Evolutionary conservation across 805 yeast genomes (phyloP).

Genomic region (Candida ascalaphidarum): DNA sequence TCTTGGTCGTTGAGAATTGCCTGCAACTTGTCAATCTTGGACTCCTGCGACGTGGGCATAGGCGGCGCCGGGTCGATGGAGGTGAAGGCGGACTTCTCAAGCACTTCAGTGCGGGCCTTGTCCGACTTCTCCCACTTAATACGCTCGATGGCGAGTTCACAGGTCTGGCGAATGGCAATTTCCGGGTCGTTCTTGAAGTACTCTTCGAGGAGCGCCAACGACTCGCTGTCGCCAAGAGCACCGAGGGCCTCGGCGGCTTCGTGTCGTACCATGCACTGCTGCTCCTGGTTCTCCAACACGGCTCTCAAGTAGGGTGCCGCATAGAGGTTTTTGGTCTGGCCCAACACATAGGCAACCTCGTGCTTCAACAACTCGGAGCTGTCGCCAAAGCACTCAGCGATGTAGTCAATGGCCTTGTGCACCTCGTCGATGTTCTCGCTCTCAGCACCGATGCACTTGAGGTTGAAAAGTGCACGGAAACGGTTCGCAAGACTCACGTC

Average conservation of each 20-base stretch:
- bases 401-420: slow-evolving; percentile 64
- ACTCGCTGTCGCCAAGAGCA: slow-evolving; percentile 78
- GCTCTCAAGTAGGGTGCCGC: slow-evolving; percentile 71
- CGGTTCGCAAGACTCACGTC: slow-evolving; percentile 71
- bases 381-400: slow-evolving; percentile 75
- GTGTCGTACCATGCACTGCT: slow-evolving; percentile 95
- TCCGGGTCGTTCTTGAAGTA: slow-evolving; percentile 68
- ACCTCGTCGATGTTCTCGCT: slow-evolving; percentile 48
- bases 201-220: slow-evolving; percentile 56
- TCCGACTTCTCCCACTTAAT: slow-evolving; percentile 86
- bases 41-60: slow-evolving; percentile 47
- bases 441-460: slow-evolving; percentile 80
- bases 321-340: slow-evolving; percentile 80
- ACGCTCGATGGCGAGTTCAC: slow-evolving; percentile 94
- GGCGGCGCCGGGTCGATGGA: slow-evolving; percentile 99
- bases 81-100: slow-evolving; percentile 70
- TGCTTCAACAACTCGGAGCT: slow-evolving; percentile 88
- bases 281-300: slow-evolving; percentile 57
- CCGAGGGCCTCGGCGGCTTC: slow-evolving; percentile 99
- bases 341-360: slow-evolving; percentile 94
- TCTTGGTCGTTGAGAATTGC: slow-evolving; percentile 65
- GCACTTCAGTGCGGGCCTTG: slow-evolving; percentile 51
- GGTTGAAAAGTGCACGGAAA: slow-evolving; percentile 88
- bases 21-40: slow-evolving; percentile 59
- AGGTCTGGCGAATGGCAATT: slow-evolving; percentile 89